Percentiles rank a stretch among this genome's conserved stretches.
Evolutionary conservation across 2,329 filamentous ascomycete species (phyloP).

Genomic region (Aureobasidium vineae): DNA sequence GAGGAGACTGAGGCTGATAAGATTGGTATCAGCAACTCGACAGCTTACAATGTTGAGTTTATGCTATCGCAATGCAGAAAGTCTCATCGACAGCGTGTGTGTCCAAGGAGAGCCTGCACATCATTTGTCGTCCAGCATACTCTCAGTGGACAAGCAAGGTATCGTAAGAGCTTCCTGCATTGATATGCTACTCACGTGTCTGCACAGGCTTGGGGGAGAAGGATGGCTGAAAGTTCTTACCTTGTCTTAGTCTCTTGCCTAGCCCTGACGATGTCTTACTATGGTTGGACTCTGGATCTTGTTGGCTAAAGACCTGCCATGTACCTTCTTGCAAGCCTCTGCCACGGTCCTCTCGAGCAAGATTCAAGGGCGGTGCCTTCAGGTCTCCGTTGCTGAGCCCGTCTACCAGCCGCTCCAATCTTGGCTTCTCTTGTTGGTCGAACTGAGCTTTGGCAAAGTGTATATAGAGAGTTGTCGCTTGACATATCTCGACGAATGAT

Average conservation of each 20-base stretch:
- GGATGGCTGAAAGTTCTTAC: background rate
- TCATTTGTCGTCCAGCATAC: background rate
- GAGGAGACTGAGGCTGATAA: background rate
- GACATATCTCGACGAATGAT: background rate
- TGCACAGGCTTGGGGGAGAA: background rate
- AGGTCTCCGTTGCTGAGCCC: background rate
- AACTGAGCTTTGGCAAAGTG: constrained; percentile 17
- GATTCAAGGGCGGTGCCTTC: background rate
- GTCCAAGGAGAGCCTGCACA: background rate
- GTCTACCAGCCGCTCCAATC: background rate
- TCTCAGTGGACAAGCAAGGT: background rate
- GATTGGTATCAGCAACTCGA: background rate
- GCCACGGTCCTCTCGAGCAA: constrained; percentile 6
- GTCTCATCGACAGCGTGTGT: background rate
- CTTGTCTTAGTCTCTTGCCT: constrained; percentile 10
- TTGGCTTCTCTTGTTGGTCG: background rate
- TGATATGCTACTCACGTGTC: background rate
- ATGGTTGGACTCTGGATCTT: background rate
- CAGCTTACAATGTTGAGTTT: background rate
- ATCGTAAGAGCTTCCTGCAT: background rate
- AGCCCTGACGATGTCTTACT: background rate
- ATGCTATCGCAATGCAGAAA: background rate
- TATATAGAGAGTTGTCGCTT: background rate
- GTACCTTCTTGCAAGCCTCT: constrained; percentile 19
- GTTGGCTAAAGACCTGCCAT: constrained; percentile 17